A percentile compares a stretch with the other conserved stretches of the same genome.
Evolutionary conservation across 169 alveolate genomes (phyloP).

Genomic region (Eimeria sp.): DNA sequence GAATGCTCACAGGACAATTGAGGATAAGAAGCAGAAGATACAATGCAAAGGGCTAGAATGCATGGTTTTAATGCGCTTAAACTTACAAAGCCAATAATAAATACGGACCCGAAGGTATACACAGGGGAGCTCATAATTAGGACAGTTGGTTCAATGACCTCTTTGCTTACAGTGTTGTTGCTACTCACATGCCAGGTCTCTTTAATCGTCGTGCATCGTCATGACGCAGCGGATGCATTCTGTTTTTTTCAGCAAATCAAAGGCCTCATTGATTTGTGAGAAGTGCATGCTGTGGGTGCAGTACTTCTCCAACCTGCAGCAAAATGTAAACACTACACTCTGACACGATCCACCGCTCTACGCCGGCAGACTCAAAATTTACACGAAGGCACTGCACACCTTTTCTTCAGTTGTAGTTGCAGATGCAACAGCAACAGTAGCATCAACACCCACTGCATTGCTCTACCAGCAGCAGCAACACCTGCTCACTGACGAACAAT

Average conservation of each 20-base stretch:
- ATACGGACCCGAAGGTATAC: too few relatives aligned
- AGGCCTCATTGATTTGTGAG: constrained; percentile 73
- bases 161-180: not conserved
- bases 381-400: constrained; percentile 38
- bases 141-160: too few relatives aligned
- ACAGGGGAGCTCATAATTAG: too few relatives aligned
- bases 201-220: not conserved
- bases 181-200: not conserved
- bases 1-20: too few relatives aligned
- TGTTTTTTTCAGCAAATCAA: constrained; percentile 29
- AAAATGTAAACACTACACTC: not conserved
- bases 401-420: not conserved
- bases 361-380: constrained; percentile 55
- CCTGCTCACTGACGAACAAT: not conserved
- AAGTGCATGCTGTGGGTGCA: constrained; percentile 74
- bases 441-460: not conserved
- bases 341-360: not conserved
- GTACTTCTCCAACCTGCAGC: constrained; percentile 72
- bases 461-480: not conserved
- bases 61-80: too few relatives aligned
- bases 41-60: too few relatives aligned
- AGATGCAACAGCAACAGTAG: not conserved
- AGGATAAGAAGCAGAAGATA: too few relatives aligned
- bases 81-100: too few relatives aligned
- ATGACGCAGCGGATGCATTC: constrained; percentile 78